Evolutionary conservation across 1,139 yeast genomes (phyloP).

Genomic region (Nakaseomyces delphensis): DNA sequence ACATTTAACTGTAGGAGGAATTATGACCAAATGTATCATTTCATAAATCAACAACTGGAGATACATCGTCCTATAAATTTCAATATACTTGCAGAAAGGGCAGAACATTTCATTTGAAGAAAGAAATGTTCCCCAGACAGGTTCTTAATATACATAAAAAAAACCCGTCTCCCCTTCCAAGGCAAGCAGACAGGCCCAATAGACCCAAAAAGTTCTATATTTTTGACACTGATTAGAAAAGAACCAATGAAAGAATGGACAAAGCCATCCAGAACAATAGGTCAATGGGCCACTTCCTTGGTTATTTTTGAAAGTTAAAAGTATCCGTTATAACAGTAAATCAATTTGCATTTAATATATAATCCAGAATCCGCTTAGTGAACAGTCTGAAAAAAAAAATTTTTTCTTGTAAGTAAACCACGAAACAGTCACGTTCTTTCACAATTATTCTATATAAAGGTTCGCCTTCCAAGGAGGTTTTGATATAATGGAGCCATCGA

Average conservation of each 20-base stretch:
- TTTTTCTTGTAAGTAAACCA: neutral
- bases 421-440: too few relatives aligned
- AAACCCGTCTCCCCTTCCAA: neutral
- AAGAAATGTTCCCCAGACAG: too few relatives aligned
- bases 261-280: neutral
- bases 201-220: neutral
- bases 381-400: neutral
- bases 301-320: neutral
- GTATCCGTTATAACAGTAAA: neutral
- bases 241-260: slow-evolving; percentile 3
- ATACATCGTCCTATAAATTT: slow-evolving; percentile 30
- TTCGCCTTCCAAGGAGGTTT: too few relatives aligned
- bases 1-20: slow-evolving; percentile 15
- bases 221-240: slow-evolving; percentile 7
- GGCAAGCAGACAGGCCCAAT: neutral
- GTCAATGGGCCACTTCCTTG: neutral
- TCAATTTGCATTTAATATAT: neutral
- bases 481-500: too few relatives aligned
- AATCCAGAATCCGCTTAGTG: too few relatives aligned
- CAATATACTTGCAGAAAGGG: slow-evolving; percentile 2
- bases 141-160: too few relatives aligned
- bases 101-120: slow-evolving; percentile 6
- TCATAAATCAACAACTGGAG: slow-evolving; percentile 31
- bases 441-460: too few relatives aligned
- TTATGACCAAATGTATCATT: slow-evolving; percentile 33